These are phyloP conservation scores for Lycium barbarum DNA, from an alignment of 257 asterid genomes.

Conservation along the genomic window DNA sequence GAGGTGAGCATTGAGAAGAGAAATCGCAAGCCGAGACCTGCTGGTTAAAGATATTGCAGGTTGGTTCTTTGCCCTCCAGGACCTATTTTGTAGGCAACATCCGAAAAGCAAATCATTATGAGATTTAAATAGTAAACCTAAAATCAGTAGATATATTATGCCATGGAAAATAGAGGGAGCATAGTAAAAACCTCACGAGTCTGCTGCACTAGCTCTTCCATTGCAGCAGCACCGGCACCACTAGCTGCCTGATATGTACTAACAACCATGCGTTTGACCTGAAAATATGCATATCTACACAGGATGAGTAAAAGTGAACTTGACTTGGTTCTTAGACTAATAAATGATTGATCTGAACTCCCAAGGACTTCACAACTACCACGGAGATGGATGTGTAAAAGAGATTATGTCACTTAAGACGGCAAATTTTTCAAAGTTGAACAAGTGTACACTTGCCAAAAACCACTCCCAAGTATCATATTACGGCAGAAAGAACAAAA, in stretches of 20 bases:
- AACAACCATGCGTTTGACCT: slow-evolving; percentile 63
- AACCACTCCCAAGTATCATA: background rate
- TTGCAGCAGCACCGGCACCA: slow-evolving; percentile 97
- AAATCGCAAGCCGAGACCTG: slow-evolving; percentile 58
- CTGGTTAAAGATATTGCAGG: slow-evolving; percentile 79
- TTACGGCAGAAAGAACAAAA: background rate
- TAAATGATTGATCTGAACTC: background rate
- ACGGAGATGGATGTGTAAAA: background rate
- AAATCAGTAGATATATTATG: slow-evolving; percentile 4
- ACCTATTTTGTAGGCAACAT: slow-evolving; percentile 51
- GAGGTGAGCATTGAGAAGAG: background rate
- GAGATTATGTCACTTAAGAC: background rate
- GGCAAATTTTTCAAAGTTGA: background rate
- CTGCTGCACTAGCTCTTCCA: slow-evolving; percentile 95
- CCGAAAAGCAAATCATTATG: background rate
- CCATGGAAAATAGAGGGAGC: slow-evolving; percentile 14
- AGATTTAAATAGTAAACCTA: background rate
- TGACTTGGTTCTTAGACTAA: background rate
- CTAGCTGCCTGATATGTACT: slow-evolving; percentile 68
- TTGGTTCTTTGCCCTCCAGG: slow-evolving; percentile 80
- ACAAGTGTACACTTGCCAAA: background rate
- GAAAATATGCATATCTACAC: slow-evolving; percentile 25
- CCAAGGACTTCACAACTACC: background rate
- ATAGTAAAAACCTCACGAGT: slow-evolving; percentile 75
- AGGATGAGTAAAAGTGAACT: slow-evolving; percentile 6